phyloP scores from a whole-genome alignment of 2,329 filamentous ascomycete genomes.

The Nigrograna mackinnonii region DNA sequence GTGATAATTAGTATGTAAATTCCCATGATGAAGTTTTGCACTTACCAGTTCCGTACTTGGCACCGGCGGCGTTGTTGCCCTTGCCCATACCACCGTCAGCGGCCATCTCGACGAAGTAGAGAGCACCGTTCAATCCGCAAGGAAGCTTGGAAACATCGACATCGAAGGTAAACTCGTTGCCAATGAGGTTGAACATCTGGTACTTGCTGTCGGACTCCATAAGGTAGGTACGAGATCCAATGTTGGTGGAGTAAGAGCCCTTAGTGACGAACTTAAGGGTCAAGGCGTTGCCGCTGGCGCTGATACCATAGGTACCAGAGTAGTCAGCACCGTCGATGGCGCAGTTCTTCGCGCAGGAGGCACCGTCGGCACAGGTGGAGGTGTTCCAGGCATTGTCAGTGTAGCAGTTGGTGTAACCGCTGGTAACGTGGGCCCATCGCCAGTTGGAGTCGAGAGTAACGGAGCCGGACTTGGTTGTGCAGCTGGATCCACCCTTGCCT shows the following conservation, averaged over 20 bases:
- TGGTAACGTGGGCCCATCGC: slow-evolving; percentile 52
- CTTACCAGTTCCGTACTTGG: slow-evolving; percentile 64
- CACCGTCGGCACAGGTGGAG: slow-evolving; percentile 43
- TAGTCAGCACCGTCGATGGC: slow-evolving; percentile 49
- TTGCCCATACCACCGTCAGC: slow-evolving; percentile 61
- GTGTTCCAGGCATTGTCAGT: slow-evolving; percentile 49
- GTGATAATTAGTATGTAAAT: not conserved
- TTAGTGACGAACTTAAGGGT: slow-evolving; percentile 63
- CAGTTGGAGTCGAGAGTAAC: slow-evolving; percentile 54
- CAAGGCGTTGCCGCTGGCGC: slow-evolving; percentile 55
- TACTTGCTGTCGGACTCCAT: slow-evolving; percentile 46
- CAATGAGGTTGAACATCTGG: slow-evolving; percentile 46
- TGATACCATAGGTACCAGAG: slow-evolving; percentile 52
- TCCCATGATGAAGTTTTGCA: slow-evolving; percentile 24
- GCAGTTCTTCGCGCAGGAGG: slow-evolving; percentile 44
- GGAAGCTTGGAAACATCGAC: slow-evolving; percentile 62
- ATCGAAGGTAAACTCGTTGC: slow-evolving; percentile 47
- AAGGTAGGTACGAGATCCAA: slow-evolving; percentile 47
- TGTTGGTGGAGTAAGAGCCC: slow-evolving; percentile 46
- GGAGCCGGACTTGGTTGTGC: slow-evolving; percentile 38
- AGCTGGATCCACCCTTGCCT: slow-evolving; percentile 41
- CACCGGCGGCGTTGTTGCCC: slow-evolving; percentile 56
- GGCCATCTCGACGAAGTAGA: slow-evolving; percentile 62
- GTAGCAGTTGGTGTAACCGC: slow-evolving; percentile 54
- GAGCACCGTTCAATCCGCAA: slow-evolving; percentile 69